Evolutionary conservation across 768 basidiomycete species (phyloP), one percentile per base, ranked within the genome.

Genomic region (Leccinellum luteum): DNA sequence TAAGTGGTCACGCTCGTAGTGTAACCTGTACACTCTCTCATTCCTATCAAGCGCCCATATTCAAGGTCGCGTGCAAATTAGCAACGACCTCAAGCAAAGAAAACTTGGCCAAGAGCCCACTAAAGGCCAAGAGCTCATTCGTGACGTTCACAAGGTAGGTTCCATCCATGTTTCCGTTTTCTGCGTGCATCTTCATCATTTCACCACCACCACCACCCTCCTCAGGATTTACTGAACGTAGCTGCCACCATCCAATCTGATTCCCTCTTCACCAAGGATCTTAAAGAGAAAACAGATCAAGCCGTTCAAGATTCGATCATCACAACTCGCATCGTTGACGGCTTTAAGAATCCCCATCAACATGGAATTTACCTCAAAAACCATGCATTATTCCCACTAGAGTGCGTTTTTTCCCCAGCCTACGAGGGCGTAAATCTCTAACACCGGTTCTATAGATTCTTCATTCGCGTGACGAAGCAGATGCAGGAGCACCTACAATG

Each of bases 241-340:
- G 78, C 84, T 31, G 81, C 84, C 7, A 81, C 79, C 21, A 82
- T 89, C 38, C 85, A 84, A 54, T 81, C 84, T 15, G 91, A 94
- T 68, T 73, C 81, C 25, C 79, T 82, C 55, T 79, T 83, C 43
- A 85, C 86, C 27, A 81, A 81, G 58, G 89, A 92, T 70, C 74
- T 93, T 49, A 88, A 87, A 67, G 73, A 77, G 3, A 90, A 89
- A 76, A 84, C 86, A 13, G 89, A 92, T 52, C 85, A 87, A 71
- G 81, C 87, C 0, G 85, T 91, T 27, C 85, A 90, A 72, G 92
- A 93, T 64, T 89, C 86, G 23, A 90, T 92, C 53, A 77, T 85
- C 27, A 84, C 89, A 3, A 90, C 84, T 8, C 83, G 84, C 28
- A 86, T 92, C 55, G 77, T 94, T 49, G 90, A 92, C 62, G 90